phyloP scores from a whole-genome alignment of 2,329 filamentous ascomycete species.

The Clonostachys sp. region DNA sequence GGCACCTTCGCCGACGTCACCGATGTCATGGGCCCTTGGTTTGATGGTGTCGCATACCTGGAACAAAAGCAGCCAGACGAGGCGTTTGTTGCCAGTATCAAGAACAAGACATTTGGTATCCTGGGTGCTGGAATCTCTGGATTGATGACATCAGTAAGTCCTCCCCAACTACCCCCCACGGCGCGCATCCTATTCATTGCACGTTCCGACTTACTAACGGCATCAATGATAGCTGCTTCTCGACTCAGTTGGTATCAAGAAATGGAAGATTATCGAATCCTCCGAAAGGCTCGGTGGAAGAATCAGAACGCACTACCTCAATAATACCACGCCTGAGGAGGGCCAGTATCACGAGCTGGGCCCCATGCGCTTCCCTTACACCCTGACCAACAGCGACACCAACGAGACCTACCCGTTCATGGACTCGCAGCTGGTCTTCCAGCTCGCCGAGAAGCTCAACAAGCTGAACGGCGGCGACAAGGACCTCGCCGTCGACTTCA shows the following conservation, averaged over 20 bases:
- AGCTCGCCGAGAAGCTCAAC: constrained; percentile 57
- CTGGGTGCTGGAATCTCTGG: too few relatives aligned
- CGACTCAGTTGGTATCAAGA: constrained; percentile 48
- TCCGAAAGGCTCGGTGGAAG: constrained; percentile 57
- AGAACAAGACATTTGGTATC: too few relatives aligned
- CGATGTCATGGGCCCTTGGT: constrained; percentile 52
- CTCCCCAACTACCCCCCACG: too few relatives aligned
- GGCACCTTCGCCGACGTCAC: background rate
- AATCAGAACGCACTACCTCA: constrained; percentile 59
- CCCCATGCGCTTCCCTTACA: constrained; percentile 52
- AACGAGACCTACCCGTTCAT: constrained; percentile 54
- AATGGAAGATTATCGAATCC: constrained; percentile 59
- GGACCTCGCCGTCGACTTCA: constrained; percentile 52
- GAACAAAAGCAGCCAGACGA: constrained; percentile 36
- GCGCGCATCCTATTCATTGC: constrained; percentile 61
- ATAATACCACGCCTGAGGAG: constrained; percentile 46
- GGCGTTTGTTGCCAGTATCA: too few relatives aligned
- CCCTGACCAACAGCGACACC: constrained; percentile 13
- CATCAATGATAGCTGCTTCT: constrained; percentile 51
- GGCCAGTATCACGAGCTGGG: constrained; percentile 67
- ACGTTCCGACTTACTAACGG: constrained; percentile 22
- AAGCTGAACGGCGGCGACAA: constrained; percentile 46
- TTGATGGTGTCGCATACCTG: constrained; percentile 58
- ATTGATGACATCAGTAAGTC: too few relatives aligned
- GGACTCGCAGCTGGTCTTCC: constrained; percentile 62